Evolutionary conservation across 2,329 filamentous ascomycete species (phyloP).

Genomic region (Nemania sp.): DNA sequence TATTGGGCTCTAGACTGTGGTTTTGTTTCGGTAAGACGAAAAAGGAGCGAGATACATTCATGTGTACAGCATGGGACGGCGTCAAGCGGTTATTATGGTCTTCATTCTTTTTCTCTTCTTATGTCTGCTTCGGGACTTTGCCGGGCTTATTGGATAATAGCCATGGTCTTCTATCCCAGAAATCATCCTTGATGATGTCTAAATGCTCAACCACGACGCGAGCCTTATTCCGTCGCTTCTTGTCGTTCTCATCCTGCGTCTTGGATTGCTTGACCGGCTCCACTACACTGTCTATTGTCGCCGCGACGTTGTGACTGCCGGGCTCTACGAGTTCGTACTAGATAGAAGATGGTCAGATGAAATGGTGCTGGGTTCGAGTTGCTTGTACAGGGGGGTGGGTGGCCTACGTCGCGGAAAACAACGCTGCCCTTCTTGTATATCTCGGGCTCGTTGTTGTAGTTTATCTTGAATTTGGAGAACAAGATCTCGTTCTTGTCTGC

Average conservation of each 20-base stretch:
- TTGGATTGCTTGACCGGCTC: constrained; percentile 67
- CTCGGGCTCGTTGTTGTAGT: constrained; percentile 95
- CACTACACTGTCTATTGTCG: constrained; percentile 53
- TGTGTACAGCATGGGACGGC: constrained; percentile 23
- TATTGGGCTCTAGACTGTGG: background rate
- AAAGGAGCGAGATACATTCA: constrained; percentile 17
- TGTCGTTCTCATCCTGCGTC: constrained; percentile 81
- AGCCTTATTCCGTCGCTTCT: constrained; percentile 80
- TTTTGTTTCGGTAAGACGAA: background rate
- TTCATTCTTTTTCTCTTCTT: no score
- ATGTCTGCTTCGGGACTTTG: constrained; percentile 66
- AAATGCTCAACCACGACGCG: constrained; percentile 81
- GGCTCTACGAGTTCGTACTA: constrained; percentile 74
- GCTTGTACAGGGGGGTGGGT: background rate
- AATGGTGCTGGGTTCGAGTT: background rate
- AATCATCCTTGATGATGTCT: constrained; percentile 94
- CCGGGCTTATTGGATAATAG: constrained; percentile 75
- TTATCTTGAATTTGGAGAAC: constrained; percentile 85
- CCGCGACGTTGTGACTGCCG: constrained; percentile 49
- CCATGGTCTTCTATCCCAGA: constrained; percentile 90
- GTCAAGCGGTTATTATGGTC: constrained; percentile 21
- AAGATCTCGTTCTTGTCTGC: constrained; percentile 96
- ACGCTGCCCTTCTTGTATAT: constrained; percentile 95
- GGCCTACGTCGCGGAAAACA: constrained; percentile 75
- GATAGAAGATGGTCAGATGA: constrained; percentile 29